Base-by-base conservation (phyloP, 2,329 filamentous ascomycete species). In the Nothophoma quercina region DNA sequence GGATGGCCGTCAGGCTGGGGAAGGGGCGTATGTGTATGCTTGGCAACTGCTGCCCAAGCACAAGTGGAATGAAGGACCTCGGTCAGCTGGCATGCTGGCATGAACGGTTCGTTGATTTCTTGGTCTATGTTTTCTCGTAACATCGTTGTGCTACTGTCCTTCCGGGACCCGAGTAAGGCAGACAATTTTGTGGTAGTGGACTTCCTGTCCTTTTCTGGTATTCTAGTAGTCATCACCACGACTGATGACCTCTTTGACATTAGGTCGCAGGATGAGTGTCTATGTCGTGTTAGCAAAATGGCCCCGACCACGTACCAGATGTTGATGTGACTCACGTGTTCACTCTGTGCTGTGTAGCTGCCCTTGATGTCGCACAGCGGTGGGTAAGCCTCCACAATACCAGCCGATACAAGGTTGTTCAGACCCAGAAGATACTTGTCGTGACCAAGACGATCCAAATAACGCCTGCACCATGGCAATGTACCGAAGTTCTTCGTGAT, bases 401-500 rank as follows among this genome's bases (percentile, higher is more conserved):
- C 92, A 51, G 82, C 86, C 33, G 85, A 82, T 38, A 97, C 91
- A 33, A 97, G 82, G 69, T 88, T 93, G 77, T 96, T 96, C 74
- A 97, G 79, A 36, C 93, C 93, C 7, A 96, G 82, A 29, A 96
- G 83, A 72, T 98, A 97, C 76, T 96, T 96, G 56, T 97, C 91
- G 74, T 96, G 90, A 21, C 93, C 93, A n/a, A 97, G 77, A 47
- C 93, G 88, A 77, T 97, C 93, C 55, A 98, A 81, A 73, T 96
- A 97, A 63, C 93, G 86, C 59, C 93, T 84, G 75, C 91, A 96
- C 76, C 92, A 98, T 2, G 92, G 92, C 63, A 98, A 77, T 1
- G 92, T 96, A 61, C 91, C 91, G 74, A 97, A 98, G 77, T 96
- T 96, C 83, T 96, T 96, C 78, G 91, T 95, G 75, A 98, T 97